Evolutionary conservation across 2,329 filamentous ascomycete genomes (phyloP), one percentile per base, ranked within the genome.

Genomic region (Aspergillus brasiliensis): DNA sequence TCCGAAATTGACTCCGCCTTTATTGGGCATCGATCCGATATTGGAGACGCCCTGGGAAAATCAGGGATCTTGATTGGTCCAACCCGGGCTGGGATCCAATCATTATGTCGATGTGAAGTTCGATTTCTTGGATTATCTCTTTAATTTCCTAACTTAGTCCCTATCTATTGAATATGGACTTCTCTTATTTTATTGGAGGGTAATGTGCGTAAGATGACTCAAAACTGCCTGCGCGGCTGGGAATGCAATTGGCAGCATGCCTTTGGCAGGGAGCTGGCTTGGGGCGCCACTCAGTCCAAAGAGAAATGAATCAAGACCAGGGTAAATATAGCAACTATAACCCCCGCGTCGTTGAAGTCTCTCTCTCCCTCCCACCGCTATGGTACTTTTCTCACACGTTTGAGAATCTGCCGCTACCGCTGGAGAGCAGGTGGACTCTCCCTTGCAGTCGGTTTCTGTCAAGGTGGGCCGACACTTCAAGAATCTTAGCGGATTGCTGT

Each of bases 401-500:
- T 13, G 31, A 34, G 31, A 0, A 2, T 34, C 3, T 34, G 5
- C 13, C 31, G 31, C 3, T 34, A 34, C 31, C 11, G 31, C 10
- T 13, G 11, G 31, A 34, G 31, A 34, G 31, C 4, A 34, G 31
- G 2, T 34, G 10, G 10, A 44, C 19, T 21, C 17, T 11, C 11
- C 31, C 49, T 52, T 25, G 21, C 51, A 34, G 31, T 31, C 11
- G 28, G 8, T 8, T 52, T 25, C 21, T 38, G 21, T 17, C 28
- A 1, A 11, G 31, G 57, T 64, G 60, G 60, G 57, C 38, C 60
- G 6, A 13, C 37, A 15, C 19, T 42, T 34, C 31, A 31, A n/a
- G n/a, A n/a, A 27, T 47, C n/a, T 15, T 10, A 3, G 13, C 34
- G 17, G 23, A 5, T 8, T 40, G 11, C 49, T 57, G 23, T 52